These are phyloP conservation scores for Sordaria brevicollis DNA, from an alignment of 495 filamentous ascomycete genomes.

Conservation along the genomic window DNA sequence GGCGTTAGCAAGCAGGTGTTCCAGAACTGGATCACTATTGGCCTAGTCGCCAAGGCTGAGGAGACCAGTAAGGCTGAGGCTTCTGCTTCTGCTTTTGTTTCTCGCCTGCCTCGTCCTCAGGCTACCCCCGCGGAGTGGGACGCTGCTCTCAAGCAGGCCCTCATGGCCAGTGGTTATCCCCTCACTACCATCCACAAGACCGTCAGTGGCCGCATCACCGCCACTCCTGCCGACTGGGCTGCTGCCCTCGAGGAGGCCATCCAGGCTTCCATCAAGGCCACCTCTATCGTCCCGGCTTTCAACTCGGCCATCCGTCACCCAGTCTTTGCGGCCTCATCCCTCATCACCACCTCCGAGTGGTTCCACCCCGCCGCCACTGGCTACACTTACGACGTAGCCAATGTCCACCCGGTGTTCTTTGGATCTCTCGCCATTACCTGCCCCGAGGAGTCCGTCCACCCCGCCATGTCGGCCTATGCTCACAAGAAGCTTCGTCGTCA, in stretches of 20 bases:
- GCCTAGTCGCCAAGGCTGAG: neutral
- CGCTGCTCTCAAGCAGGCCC: constrained; percentile 22
- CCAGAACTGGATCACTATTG: neutral
- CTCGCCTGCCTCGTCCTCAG: neutral
- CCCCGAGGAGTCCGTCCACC: constrained; percentile 19
- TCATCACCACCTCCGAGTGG: constrained; percentile 19
- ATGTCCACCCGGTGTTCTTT: constrained; percentile 27
- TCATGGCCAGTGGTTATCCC: constrained; percentile 10
- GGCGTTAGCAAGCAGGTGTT: constrained; percentile 2
- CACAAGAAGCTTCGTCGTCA: constrained; percentile 12
- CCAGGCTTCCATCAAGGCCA: constrained; percentile 7
- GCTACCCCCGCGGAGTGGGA: constrained; percentile 23
- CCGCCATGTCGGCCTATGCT: constrained; percentile 16
- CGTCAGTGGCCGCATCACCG: constrained; percentile 6
- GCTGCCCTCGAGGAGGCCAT: constrained; percentile 18
- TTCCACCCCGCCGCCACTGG: constrained; percentile 29
- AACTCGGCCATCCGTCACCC: constrained; percentile 26
- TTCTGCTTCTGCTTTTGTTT: neutral
- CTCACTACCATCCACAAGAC: constrained; percentile 2
- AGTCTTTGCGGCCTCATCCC: constrained; percentile 25
- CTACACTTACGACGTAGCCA: constrained; percentile 21
- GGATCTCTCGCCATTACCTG: constrained; percentile 23
- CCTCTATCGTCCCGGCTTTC: constrained; percentile 5
- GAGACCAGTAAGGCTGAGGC: neutral
- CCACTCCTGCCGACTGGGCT: constrained; percentile 14